Base-by-base conservation (phyloP, 2,329 filamentous ascomycete genomes). In the Tolypocladium ovalisporum region DNA sequence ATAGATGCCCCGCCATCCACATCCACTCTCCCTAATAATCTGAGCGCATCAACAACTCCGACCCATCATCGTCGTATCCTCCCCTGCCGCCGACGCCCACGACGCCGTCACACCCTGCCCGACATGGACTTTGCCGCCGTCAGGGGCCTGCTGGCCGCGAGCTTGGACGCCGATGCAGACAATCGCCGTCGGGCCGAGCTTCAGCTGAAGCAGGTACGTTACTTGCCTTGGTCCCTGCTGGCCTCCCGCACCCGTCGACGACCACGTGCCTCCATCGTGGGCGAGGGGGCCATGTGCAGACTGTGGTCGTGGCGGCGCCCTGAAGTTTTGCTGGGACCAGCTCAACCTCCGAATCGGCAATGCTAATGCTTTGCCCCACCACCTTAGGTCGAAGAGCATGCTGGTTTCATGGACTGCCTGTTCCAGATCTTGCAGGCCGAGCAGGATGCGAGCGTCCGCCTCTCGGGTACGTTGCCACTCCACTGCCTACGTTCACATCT, bases 351-450 rank as follows among this genome's bases (percentile, higher is more conserved):
- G 24, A 36, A 24, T 1, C 36, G 19, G 15, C 37, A 35, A 52
- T 54, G 36, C 57, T 57, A 49, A 55, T 44, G 29, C 34, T 42
- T 53, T 34, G 39, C 54, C 55, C 54, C 57, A 36, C 54, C 55
- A 19, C 39, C 42, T 42, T 70, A 97, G 91, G 90, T 94, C 71
- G 93, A 97, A 78, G 86, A 90, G 66, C 87, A 92, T 73, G 80
- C 88, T 60, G 92, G 92, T 63, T 97, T 99, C 74, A 87, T 89
- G 70, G 89, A 94, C 73, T 89, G 90, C 66, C 84, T 97, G 61
- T 80, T 97, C 67, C 90, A 95, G 71, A 91, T 99, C 68, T 79
- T 97, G 65, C 88, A 95, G 76, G 82, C 83, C 61, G 94, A 99
- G 75, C 88, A 92, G 75, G 89, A 96, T 65, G 80, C 85, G 67